Conservation (phyloP, 108 stramenopile species). For the Cyclotella baltica region DNA sequence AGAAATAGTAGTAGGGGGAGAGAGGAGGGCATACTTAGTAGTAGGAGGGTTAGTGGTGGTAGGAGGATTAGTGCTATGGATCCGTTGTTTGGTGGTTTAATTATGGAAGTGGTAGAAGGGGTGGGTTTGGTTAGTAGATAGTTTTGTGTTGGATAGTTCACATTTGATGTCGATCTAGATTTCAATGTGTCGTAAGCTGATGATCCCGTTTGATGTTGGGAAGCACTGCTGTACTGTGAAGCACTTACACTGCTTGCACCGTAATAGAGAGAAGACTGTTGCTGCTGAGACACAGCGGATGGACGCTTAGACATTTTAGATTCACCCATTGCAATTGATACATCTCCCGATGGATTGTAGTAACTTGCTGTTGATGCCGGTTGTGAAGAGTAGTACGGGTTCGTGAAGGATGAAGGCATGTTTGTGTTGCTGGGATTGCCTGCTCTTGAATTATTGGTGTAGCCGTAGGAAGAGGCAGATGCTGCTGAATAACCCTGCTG, state of each 20-base stretch:
- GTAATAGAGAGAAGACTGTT: background rate
- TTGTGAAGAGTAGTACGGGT: background rate
- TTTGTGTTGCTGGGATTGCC: background rate
- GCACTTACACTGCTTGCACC: no score
- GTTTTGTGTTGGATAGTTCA: background rate
- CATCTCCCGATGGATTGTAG: background rate
- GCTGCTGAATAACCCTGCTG: background rate
- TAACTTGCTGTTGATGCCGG: background rate
- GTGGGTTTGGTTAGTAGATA: background rate
- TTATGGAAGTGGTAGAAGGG: background rate
- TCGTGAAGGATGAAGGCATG: background rate
- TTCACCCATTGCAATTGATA: background rate
- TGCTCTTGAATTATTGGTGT: background rate
- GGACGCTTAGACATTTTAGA: background rate
- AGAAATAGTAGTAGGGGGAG: slow-evolving; percentile 53
- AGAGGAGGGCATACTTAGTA: slow-evolving; percentile 65
- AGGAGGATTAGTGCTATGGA: slow-evolving; percentile 51
- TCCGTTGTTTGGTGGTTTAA: slow-evolving; percentile 37
- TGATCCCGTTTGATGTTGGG: background rate
- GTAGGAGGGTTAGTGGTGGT: slow-evolving; percentile 52
- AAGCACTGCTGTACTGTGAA: background rate
- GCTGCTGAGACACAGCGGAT: background rate
- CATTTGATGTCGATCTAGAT: background rate
- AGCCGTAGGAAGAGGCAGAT: background rate
- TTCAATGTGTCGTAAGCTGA: slow-evolving; percentile 12